Base-by-base conservation (phyloP, 2,329 filamentous ascomycete genomes). In the Sarocladiaceae sp. region DNA sequence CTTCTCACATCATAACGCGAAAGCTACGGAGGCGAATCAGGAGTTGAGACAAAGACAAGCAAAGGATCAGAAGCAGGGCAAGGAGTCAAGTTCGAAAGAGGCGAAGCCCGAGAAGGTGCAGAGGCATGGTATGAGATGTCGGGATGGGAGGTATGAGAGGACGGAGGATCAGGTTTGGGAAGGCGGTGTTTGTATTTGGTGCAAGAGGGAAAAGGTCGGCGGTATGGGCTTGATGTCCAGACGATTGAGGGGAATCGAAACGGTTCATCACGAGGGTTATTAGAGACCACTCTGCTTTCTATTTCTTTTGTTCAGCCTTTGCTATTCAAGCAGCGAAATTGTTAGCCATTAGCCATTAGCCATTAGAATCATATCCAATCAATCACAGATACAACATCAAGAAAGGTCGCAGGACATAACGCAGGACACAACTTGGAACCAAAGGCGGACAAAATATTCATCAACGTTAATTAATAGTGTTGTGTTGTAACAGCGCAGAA, bases 51-150 rank as follows among this genome's bases (percentile, higher is more conserved):
- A n/a, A n/a, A n/a, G n/a, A n/a, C n/a, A n/a, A n/a, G n/a, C n/a
- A n/a, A n/a, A n/a, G n/a, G n/a, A n/a, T n/a, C n/a, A n/a, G n/a
- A n/a, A n/a, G n/a, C n/a, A n/a, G n/a, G n/a, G n/a, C n/a, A n/a
- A n/a, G n/a, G n/a, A n/a, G n/a, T n/a, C n/a, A n/a, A n/a, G n/a
- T n/a, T n/a, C n/a, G n/a, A n/a, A n/a, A 17, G 35, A 17, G 7
- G 35, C 12, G n/a, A 37, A 37, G 35, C 8, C 15, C 7, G 18
- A 4, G 15, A 23, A 20, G 18, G 3, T 53, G 52, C 48, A 55
- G 37, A 53, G 53, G 15, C 50, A 58, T 48, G 56, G 56, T 11
- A 26, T 58, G 29, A 31, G 37, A 50, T 58, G 56, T 40, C 48
- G 52, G 35, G 53, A 22, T n/a, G 52, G 47, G 15, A 48, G 22